Conservation (phyloP, 2,329 filamentous ascomycete genomes). For the Cladosporium sp. region DNA sequence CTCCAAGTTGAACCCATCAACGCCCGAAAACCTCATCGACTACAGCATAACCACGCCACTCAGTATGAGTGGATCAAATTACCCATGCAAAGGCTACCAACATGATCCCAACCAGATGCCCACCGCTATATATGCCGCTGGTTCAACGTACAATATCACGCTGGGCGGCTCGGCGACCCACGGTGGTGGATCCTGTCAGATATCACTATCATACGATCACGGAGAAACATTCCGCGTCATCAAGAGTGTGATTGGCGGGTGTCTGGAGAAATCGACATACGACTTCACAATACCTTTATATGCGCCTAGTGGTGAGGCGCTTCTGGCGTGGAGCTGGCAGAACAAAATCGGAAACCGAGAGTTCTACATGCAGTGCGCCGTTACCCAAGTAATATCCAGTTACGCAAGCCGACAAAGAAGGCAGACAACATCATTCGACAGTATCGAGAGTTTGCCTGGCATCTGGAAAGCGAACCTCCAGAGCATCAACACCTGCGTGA, state of each 20-base stretch:
- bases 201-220: constrained; percentile 66
- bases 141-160: constrained; percentile 56
- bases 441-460: constrained; percentile 33
- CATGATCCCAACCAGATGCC: constrained; percentile 45
- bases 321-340: constrained; percentile 63
- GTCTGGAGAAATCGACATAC: constrained; percentile 49
- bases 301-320: constrained; percentile 52
- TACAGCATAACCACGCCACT: constrained; percentile 69
- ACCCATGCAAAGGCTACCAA: constrained; percentile 68
- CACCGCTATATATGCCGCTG: constrained; percentile 57
- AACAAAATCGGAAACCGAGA: constrained; percentile 60
- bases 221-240: constrained; percentile 65
- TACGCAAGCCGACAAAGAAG: constrained; percentile 14
- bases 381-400: constrained; percentile 51
- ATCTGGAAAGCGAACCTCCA: constrained; percentile 41
- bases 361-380: constrained; percentile 83
- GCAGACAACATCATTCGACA: constrained; percentile 11
- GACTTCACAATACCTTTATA: constrained; percentile 61
- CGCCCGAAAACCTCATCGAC: constrained; percentile 47
- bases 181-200: constrained; percentile 68
- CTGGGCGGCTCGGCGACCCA: constrained; percentile 51
- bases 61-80: constrained; percentile 54
- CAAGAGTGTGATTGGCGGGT: constrained; percentile 56
- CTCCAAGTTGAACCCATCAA: constrained; percentile 44
- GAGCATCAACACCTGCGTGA: constrained; percentile 36